Percentiles rank a stretch among this genome's conserved stretches.
Conservation (phyloP, 2,329 filamentous ascomycete genomes). For the Chrysoporthe puriensis region DNA sequence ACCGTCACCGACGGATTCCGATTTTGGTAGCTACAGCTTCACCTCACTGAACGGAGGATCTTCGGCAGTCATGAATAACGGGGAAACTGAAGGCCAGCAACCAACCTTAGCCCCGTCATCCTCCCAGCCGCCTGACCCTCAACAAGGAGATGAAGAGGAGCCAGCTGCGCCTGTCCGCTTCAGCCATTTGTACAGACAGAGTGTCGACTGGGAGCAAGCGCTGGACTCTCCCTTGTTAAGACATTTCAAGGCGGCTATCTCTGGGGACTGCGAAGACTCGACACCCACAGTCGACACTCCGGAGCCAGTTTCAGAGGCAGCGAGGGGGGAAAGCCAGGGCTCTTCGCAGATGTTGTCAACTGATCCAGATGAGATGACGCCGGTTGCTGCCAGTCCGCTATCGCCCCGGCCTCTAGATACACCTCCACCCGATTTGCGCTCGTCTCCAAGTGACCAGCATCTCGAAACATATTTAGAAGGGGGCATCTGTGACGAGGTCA, state of each 20-base stretch:
- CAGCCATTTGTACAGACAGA: conserved; percentile 24
- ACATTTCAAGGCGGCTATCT: not conserved
- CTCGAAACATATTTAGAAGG: too few species aligned
- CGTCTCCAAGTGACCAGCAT: not conserved
- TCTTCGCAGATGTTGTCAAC: conserved; percentile 4
- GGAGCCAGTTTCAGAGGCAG: conserved; percentile 5
- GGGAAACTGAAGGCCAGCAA: not conserved
- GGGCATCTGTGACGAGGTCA: not conserved
- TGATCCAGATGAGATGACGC: conserved; percentile 12
- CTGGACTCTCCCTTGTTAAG: not conserved
- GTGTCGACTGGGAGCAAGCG: conserved; percentile 15
- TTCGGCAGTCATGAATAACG: not conserved
- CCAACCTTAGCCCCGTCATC: not conserved
- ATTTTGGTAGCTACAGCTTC: conserved; percentile 4
- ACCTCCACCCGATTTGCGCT: conserved; percentile 17
- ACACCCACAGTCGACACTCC: not conserved
- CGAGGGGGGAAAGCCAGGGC: conserved; percentile 2
- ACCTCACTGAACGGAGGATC: conserved; percentile 4
- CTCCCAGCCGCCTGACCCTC: conserved; percentile 12
- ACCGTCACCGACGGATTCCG: conserved; percentile 20
- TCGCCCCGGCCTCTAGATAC: conserved; percentile 23
- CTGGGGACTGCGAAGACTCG: not conserved
- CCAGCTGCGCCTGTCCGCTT: conserved; percentile 15
- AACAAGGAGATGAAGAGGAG: conserved; percentile 3
- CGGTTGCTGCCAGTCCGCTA: conserved; percentile 21